phyloP scores from a whole-genome alignment of 768 basidiomycete genomes.

The Boletales sp. region DNA sequence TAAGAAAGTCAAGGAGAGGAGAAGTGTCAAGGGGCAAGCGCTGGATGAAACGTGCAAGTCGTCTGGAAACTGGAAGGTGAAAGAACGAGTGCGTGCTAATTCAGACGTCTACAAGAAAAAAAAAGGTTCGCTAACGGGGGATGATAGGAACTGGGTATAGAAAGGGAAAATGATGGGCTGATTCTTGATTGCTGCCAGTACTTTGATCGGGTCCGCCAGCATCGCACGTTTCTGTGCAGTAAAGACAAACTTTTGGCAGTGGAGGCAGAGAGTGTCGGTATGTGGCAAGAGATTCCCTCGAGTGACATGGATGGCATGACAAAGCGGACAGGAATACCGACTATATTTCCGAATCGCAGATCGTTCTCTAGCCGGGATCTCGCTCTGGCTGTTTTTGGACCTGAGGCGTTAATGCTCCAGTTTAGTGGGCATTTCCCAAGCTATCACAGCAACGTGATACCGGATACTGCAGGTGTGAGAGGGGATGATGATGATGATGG shows the following conservation, averaged over 20 bases:
- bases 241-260: constrained; percentile 66
- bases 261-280: constrained; percentile 46
- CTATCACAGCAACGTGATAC: constrained; percentile 31
- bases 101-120: background rate
- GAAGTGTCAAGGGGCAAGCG: constrained; percentile 57
- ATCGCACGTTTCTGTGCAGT: constrained; percentile 60
- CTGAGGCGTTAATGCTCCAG: constrained; percentile 25
- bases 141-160: constrained; percentile 23
- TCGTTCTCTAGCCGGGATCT: constrained; percentile 50
- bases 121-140: background rate
- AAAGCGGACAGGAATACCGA: constrained; percentile 17
- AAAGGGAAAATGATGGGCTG: constrained; percentile 59
- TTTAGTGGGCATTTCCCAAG: constrained; percentile 42
- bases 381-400: constrained; percentile 43
- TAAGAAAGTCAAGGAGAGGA: constrained; percentile 54
- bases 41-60: constrained; percentile 59
- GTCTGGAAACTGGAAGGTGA: constrained; percentile 59
- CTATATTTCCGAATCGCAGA: constrained; percentile 33
- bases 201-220: constrained; percentile 39
- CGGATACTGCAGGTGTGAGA: constrained; percentile 10
- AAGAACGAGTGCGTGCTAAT: constrained; percentile 37
- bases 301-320: constrained; percentile 11
- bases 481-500: constrained; percentile 42
- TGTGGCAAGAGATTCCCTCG: constrained; percentile 12
- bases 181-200: constrained; percentile 77